phyloP scores from a whole-genome alignment of 176 grass and related monocot species.

The Elymus sibiricus region DNA sequence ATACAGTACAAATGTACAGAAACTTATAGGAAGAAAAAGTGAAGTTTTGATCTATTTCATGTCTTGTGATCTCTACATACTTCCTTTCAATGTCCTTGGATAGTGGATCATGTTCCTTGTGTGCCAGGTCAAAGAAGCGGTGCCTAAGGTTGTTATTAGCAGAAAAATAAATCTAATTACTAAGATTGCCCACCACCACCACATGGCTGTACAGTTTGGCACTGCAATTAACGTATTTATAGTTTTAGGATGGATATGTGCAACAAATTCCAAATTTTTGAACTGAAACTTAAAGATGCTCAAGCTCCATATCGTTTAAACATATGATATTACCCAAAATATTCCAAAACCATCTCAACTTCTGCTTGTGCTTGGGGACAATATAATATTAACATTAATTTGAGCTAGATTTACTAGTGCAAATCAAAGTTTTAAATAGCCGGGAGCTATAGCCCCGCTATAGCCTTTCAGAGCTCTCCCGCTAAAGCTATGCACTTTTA shows the following conservation, averaged over 20 bases:
- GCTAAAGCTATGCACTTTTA: background rate
- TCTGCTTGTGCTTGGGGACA: no score
- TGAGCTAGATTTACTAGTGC: background rate
- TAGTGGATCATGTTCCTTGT: background rate
- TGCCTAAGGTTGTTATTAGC: no score
- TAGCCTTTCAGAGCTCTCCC: no score
- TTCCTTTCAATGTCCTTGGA: background rate
- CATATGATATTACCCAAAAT: no score
- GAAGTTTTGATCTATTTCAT: slow-evolving; percentile 6
- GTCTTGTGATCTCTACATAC: background rate
- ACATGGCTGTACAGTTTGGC: background rate
- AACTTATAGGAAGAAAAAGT: background rate
- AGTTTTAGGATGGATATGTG: background rate
- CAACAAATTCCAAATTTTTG: no score
- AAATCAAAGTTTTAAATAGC: background rate
- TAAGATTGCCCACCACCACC: background rate
- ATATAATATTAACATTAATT: background rate
- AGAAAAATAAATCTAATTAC: background rate
- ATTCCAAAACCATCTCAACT: no score
- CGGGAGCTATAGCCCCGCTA: no score
- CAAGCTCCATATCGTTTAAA: no score
- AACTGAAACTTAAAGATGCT: no score
- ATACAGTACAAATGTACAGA: background rate
- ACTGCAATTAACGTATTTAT: background rate
- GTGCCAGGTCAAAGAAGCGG: no score